Conservation (phyloP, 73 alveolate genomes). For the Symbiodinium pilosum region DNA sequence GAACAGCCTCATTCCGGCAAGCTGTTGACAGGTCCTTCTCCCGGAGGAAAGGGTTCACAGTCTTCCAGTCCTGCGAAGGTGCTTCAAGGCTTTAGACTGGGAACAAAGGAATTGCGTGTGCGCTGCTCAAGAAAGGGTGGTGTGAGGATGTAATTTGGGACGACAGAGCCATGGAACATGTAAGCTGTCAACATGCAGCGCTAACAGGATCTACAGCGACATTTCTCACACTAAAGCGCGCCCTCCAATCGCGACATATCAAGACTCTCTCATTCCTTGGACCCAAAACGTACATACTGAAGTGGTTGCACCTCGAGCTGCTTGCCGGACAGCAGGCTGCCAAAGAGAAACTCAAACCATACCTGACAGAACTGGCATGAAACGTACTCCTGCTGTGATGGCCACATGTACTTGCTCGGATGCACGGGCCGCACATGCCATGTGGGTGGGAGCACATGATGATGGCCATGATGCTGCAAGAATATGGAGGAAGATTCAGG, state of each 20-base stretch:
- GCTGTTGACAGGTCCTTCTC: constrained; percentile 30
- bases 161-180: no score
- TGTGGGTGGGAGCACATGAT: neutral
- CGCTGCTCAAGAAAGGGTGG: no score
- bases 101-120: no score
- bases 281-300: no score
- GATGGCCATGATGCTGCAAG: neutral
- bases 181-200: no score
- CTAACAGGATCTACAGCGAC: no score
- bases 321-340: constrained; percentile 66
- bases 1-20: neutral
- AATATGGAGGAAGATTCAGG: neutral
- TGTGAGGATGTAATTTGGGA: no score
- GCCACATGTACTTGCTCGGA: no score
- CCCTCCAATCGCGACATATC: no score
- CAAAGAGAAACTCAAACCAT: constrained; percentile 86
- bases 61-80: constrained; percentile 51
- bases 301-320: constrained; percentile 62
- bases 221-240: no score
- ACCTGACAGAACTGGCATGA: neutral
- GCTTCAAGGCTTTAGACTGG: no score
- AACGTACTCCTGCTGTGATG: neutral
- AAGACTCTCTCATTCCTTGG: no score
- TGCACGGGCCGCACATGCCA: neutral
- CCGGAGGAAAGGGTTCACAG: constrained; percentile 63